Evolutionary conservation across 2,329 filamentous ascomycete species (phyloP).

Genomic region (Cladophialophora psammophila): DNA sequence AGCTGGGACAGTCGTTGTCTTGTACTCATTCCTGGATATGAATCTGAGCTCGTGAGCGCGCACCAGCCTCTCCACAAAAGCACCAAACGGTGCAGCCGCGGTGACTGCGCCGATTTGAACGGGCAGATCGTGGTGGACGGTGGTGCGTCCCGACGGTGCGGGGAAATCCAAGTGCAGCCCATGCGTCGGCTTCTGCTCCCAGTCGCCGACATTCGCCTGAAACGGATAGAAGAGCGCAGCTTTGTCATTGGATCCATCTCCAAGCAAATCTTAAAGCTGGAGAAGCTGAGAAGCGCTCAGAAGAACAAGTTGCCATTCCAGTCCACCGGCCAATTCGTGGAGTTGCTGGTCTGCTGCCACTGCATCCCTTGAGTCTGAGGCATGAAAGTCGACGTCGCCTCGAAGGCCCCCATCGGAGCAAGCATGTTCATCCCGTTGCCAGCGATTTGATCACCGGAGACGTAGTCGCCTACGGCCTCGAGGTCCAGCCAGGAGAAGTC

Average conservation of each 20-base stretch:
- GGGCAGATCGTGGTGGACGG: not conserved
- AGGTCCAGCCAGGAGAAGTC: constrained; percentile 70
- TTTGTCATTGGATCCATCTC: not conserved
- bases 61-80: not conserved
- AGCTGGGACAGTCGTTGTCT: constrained; percentile 20
- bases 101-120: constrained; percentile 21
- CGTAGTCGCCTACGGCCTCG: constrained; percentile 66
- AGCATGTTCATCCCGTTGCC: constrained; percentile 31
- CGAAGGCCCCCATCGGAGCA: constrained; percentile 34
- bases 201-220: constrained; percentile 26
- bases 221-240: constrained; percentile 23
- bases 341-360: constrained; percentile 47
- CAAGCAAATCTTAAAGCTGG: not conserved
- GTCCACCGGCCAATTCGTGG: constrained; percentile 50
- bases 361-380: constrained; percentile 32
- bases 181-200: constrained; percentile 25
- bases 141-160: constrained; percentile 26
- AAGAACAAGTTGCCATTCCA: constrained; percentile 44
- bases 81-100: constrained; percentile 12
- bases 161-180: constrained; percentile 17
- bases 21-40: constrained; percentile 10
- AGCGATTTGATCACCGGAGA: constrained; percentile 52
- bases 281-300: constrained; percentile 26
- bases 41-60: not conserved
- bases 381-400: constrained; percentile 31